Evolutionary conservation across 495 filamentous ascomycete species (phyloP).

Genomic region (Cenococcum geophilum): DNA sequence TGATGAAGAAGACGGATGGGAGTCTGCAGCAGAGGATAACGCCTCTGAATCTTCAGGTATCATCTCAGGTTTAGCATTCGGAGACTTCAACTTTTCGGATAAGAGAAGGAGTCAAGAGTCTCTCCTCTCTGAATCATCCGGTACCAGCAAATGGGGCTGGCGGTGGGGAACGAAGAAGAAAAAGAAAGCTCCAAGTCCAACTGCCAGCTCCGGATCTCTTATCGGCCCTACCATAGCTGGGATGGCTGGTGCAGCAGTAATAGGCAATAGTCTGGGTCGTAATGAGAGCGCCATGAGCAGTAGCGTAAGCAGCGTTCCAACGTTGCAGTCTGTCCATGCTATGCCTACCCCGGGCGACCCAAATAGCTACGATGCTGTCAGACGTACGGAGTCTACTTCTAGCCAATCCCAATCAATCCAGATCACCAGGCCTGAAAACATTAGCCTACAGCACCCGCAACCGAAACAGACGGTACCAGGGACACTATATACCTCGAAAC

Average conservation of each 20-base stretch:
- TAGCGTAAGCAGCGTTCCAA: slow-evolving; percentile 26
- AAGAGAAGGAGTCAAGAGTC: slow-evolving; percentile 45
- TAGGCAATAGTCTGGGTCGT: slow-evolving; percentile 18
- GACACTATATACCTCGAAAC: slow-evolving; percentile 24
- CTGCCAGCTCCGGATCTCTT: slow-evolving; percentile 11
- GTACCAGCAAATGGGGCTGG: slow-evolving; percentile 53
- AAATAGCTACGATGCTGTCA: slow-evolving; percentile 24
- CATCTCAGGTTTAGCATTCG: slow-evolving; percentile 55
- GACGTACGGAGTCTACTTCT: slow-evolving; percentile 17
- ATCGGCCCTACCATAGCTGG: slow-evolving; percentile 13
- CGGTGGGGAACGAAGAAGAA: slow-evolving; percentile 50
- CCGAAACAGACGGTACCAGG: slow-evolving; percentile 36
- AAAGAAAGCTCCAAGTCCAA: slow-evolving; percentile 29
- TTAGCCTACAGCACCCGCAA: slow-evolving; percentile 39
- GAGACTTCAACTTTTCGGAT: slow-evolving; percentile 36
- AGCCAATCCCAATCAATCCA: slow-evolving; percentile 19
- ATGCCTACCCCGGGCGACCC: slow-evolving; percentile 23
- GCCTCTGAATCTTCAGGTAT: slow-evolving; percentile 40
- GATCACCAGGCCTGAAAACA: slow-evolving; percentile 30
- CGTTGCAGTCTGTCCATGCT: slow-evolving; percentile 32
- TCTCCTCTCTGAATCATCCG: slow-evolving; percentile 48
- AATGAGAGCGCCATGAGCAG: slow-evolving; percentile 20
- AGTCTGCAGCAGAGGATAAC: slow-evolving; percentile 53
- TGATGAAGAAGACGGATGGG: slow-evolving; percentile 50
- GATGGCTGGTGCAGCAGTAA: slow-evolving; percentile 15